Evolutionary conservation across 106 monocot genomes (phyloP).

Genomic region (Hemerocallis citrina): DNA sequence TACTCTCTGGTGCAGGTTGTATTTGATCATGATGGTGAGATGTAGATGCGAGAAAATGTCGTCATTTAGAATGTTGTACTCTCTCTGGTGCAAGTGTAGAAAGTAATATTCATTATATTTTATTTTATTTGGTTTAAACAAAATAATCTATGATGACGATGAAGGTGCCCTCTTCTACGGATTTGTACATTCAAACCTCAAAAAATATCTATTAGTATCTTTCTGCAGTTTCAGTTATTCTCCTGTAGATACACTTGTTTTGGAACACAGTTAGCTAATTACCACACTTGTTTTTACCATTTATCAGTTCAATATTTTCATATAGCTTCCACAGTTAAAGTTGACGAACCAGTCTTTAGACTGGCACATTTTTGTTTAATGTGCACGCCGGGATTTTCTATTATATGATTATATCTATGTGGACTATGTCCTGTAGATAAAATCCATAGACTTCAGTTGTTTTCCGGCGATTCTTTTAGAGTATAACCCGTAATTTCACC

Average conservation of each 20-base stretch:
- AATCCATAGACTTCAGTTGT: background rate
- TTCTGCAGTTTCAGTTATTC: background rate
- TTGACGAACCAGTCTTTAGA: too few species aligned
- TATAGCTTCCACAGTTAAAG: too few species aligned
- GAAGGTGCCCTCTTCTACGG: background rate
- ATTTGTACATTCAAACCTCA: background rate
- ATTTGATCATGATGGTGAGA: constrained; percentile 99
- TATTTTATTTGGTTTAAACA: constrained; percentile 2
- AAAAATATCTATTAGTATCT: background rate
- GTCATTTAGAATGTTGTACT: constrained; percentile 12
- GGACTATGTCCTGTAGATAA: background rate
- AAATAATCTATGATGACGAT: background rate
- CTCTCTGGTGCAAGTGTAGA: background rate
- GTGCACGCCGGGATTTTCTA: too few species aligned
- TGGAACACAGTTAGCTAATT: background rate
- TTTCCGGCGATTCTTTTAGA: background rate
- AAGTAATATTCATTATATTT: background rate
- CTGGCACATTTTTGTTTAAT: too few species aligned
- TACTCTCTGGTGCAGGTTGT: constrained; percentile 71
- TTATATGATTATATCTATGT: too few species aligned
- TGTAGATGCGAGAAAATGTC: constrained; percentile 9
- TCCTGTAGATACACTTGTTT: too few species aligned
- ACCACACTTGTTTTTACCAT: too few species aligned
- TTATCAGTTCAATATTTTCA: too few species aligned
- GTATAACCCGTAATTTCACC: background rate